These are phyloP conservation scores for Trichaptum fuscoviolaceum DNA, from an alignment of 768 basidiomycete genomes.

Conservation along the genomic window DNA sequence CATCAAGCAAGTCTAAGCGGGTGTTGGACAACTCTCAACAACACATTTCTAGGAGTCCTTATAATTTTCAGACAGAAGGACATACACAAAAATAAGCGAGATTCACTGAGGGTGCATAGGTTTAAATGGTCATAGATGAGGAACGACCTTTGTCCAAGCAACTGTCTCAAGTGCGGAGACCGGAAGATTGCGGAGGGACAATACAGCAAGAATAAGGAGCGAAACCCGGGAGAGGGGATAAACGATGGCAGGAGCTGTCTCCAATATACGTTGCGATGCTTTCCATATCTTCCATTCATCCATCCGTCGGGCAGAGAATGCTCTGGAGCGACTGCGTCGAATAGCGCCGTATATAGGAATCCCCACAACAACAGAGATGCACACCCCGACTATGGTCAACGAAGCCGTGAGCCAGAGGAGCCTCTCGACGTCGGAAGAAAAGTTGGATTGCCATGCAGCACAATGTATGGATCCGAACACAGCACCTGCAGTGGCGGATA, in stretches of 20 bases:
- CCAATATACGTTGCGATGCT: background rate
- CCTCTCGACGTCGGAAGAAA: slow-evolving; percentile 9
- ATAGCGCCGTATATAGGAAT: background rate
- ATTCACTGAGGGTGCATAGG: too few species aligned
- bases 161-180: background rate
- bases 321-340: background rate
- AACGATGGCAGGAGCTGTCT: background rate
- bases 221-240: background rate
- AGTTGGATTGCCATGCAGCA: slow-evolving; percentile 7
- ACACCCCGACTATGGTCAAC: slow-evolving; percentile 5
- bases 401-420: slow-evolving; percentile 10
- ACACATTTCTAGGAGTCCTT: too few species aligned
- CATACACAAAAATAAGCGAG: too few species aligned
- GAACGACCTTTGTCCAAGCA: background rate
- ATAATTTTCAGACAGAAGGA: too few species aligned
- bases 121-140: background rate
- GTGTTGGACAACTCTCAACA: too few species aligned
- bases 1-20: too few species aligned
- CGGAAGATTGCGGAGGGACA: background rate
- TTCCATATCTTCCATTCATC: background rate
- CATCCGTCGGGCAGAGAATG: background rate
- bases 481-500: too few species aligned
- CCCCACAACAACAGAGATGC: slow-evolving; percentile 6
- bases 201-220: background rate
- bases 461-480: slow-evolving; percentile 13